Conservation (phyloP, 169 alveolate genomes). For the Plasmodium vivax region DNA sequence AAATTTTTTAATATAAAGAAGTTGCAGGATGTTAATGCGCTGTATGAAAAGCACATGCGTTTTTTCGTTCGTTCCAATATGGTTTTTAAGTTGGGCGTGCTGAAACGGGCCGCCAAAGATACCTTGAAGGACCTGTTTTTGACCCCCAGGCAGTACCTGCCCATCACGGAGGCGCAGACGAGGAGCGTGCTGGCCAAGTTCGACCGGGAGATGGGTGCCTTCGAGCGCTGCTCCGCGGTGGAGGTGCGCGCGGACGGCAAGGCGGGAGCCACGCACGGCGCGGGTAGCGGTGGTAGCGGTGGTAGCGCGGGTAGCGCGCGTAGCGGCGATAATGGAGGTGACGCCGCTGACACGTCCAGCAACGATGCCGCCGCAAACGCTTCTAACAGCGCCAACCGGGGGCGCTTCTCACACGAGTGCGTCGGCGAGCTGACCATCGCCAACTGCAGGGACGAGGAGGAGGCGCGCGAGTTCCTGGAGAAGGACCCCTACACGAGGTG, state of each 20-base stretch:
- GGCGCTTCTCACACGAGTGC: background rate
- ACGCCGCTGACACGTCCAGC: background rate
- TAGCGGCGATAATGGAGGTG: too few relatives aligned
- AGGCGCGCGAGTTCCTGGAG: conserved; percentile 73
- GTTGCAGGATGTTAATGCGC: conserved; percentile 12
- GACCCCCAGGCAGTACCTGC: conserved; percentile 74
- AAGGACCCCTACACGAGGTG: conserved; percentile 76
- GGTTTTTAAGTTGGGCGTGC: conserved; percentile 55
- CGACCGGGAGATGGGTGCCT: conserved; percentile 17
- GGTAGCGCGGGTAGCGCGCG: too few relatives aligned
- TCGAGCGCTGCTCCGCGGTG: conserved; percentile 14
- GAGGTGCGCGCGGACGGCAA: background rate
- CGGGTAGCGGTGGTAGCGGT: too few relatives aligned
- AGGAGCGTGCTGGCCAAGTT: conserved; percentile 15
- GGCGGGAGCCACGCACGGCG: background rate
- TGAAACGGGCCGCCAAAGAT: conserved; percentile 60
- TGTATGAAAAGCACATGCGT: conserved; percentile 79
- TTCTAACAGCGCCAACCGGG: background rate
- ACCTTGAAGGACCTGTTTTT: conserved; percentile 44
- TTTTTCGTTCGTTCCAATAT: conserved; percentile 73
- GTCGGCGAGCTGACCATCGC: conserved; percentile 71
- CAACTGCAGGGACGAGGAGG: conserved; percentile 68
- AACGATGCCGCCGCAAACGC: background rate
- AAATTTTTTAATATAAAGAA: conserved; percentile 35
- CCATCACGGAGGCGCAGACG: conserved; percentile 74